phyloP scores from a whole-genome alignment of 192 early-diverging fungal genomes.

The Linnemannia hyalina region DNA sequence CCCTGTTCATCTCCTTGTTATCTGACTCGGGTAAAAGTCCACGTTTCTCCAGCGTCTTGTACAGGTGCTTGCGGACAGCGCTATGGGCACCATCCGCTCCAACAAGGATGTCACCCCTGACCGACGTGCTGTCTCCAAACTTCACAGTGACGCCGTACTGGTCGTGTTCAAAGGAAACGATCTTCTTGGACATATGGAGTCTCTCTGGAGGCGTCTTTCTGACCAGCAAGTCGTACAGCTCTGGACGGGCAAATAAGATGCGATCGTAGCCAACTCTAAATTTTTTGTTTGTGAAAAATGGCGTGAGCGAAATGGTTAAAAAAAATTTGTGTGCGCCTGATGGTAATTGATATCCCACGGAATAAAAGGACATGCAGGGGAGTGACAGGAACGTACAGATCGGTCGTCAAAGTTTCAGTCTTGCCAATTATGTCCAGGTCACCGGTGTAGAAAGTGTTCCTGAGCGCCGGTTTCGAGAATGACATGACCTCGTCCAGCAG shows the following conservation, averaged over 20 bases:
- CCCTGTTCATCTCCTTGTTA: slow-evolving; percentile 6
- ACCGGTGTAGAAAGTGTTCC: neutral
- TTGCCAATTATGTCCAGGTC: neutral
- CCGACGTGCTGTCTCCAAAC: neutral
- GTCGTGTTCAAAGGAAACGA: neutral
- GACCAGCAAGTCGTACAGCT: neutral
- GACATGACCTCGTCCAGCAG: neutral
- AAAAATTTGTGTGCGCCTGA: too few species aligned
- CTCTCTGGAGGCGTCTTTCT: neutral
- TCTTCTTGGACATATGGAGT: neutral
- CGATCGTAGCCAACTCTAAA: neutral
- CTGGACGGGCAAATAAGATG: neutral
- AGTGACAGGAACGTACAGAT: neutral
- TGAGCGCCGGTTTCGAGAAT: neutral
- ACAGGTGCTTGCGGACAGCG: neutral
- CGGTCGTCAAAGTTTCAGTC: neutral
- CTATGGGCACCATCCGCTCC: neutral
- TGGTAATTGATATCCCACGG: neutral
- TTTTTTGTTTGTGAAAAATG: neutral
- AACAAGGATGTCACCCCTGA: neutral
- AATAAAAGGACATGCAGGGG: neutral
- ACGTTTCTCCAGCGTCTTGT: neutral
- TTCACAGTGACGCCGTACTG: neutral
- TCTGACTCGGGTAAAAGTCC: neutral
- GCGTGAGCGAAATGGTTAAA: neutral